Conservation (phyloP, 129 eudicot genomes). For the Pittosporum tobira region DNA sequence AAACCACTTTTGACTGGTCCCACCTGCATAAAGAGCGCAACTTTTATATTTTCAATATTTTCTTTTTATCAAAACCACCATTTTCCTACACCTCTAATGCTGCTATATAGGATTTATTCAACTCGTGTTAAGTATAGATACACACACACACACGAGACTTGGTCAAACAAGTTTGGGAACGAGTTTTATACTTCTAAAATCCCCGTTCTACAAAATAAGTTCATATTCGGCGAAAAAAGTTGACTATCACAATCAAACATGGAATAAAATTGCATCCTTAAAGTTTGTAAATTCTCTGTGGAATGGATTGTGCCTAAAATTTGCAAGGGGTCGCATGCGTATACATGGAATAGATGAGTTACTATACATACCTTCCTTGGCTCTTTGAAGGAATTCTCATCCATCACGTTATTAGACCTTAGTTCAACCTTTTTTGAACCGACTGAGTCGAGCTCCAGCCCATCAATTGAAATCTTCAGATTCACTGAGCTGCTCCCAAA, state of each 20-base stretch:
- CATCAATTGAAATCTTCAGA: constrained; percentile 41
- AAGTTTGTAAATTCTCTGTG: no score
- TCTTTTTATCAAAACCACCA: not conserved
- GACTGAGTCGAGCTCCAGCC: constrained; percentile 26
- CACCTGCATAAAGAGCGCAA: constrained; percentile 21
- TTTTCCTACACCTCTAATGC: not conserved
- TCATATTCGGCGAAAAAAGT: no score
- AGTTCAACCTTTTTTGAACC: constrained; percentile 46
- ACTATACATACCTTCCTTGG: constrained; percentile 55
- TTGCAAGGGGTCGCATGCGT: no score
- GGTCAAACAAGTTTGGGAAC: no score
- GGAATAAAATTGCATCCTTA: no score
- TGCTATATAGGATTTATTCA: no score
- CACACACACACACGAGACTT: no score
- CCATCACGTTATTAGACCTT: constrained; percentile 48
- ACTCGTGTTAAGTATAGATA: no score
- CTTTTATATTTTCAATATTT: not conserved
- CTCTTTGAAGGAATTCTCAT: constrained; percentile 63
- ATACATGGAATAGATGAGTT: not conserved
- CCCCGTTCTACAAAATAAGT: no score
- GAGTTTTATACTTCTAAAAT: no score
- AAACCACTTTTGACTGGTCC: not conserved
- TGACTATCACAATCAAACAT: no score
- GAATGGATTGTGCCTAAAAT: not conserved
- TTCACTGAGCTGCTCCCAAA: constrained; percentile 47